Base-by-base conservation (phyloP, 768 basidiomycete species). In the Kwoniella europaea region DNA sequence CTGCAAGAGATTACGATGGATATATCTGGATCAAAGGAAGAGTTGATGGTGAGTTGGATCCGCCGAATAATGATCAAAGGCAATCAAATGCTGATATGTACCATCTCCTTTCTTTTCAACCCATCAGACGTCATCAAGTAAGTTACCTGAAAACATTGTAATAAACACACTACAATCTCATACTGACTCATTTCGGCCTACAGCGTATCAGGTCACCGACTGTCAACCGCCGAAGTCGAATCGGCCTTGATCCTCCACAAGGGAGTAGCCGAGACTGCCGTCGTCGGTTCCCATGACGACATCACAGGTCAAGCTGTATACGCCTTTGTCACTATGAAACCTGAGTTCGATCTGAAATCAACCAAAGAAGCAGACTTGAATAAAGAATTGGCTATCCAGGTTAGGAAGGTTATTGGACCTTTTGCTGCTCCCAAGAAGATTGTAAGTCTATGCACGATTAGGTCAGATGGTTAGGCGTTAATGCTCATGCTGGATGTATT, bases 21-120 rank as follows among this genome's bases (percentile, higher is more conserved):
- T 98, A 99, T 85, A 92, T 96, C 82, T 98, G 97, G 96, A 98
- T 99, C 85, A 94, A 94, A 84, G 97, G 96, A 63, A 90, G 97
- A 75, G 89, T 98, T 61, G 97, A 99, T 84, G 94, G 91, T 88
- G 87, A 74, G 85, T 87, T 74, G 24, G 10, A 20, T 67, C 46
- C 18, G 20, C 24, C 59, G 41, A 58, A 15, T 15, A 27, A 35
- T 35, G 35, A 35, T 7, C 7, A 20, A 18, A 58, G 13, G 59
- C 27, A 24, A 35, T 41, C 13, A 18, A 18, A 10, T 12, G 59
- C 55, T 43, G 16, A 18, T 57, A 50, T 35, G 24, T 29, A 42
- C 12, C 52, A 16, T 50, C 46, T 50, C 18, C 46, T 50, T 50
- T 13, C 18, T 50, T 50, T 18, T 15, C 46, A 18, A 15, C 12